Conservation (phyloP, 495 filamentous ascomycete genomes). For the Penicillium salamii region DNA sequence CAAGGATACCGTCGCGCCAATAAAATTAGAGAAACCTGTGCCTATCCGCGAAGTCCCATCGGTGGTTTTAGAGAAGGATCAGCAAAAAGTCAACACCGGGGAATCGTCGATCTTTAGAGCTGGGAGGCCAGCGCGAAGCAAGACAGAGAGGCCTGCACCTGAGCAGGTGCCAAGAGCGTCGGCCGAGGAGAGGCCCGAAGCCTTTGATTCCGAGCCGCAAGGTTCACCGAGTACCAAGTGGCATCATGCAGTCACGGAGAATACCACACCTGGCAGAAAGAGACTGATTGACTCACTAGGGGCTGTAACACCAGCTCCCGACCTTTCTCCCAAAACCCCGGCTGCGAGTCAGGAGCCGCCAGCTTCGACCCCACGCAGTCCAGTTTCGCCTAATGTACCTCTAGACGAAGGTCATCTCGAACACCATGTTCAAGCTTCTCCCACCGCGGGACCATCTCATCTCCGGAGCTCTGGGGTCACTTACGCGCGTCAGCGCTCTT, state of each 20-base stretch:
- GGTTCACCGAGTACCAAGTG: neutral
- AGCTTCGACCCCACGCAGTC: neutral
- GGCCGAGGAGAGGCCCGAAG: neutral
- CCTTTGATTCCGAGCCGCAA: neutral
- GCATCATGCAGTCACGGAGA: neutral
- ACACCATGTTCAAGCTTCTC: constrained; percentile 12
- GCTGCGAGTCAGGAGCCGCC: constrained; percentile 12
- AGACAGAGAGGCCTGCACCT: neutral
- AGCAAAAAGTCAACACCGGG: neutral
- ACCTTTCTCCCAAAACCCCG: constrained; percentile 1
- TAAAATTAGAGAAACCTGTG: neutral
- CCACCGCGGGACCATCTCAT: constrained; percentile 17
- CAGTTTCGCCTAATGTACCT: constrained; percentile 1
- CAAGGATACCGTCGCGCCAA: neutral
- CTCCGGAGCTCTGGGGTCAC: constrained; percentile 49
- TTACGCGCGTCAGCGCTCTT: constrained; percentile 62
- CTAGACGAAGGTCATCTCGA: constrained; percentile 5
- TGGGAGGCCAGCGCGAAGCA: neutral
- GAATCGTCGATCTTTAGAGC: neutral
- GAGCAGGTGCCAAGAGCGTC: neutral
- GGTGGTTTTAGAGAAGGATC: neutral
- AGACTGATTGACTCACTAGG: constrained; percentile 39
- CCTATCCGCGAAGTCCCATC: neutral
- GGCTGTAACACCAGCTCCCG: constrained; percentile 1
- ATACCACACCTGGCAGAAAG: constrained; percentile 22